Conservation (phyloP, 73 alveolate species). For the Symbiodinium natans region DNA sequence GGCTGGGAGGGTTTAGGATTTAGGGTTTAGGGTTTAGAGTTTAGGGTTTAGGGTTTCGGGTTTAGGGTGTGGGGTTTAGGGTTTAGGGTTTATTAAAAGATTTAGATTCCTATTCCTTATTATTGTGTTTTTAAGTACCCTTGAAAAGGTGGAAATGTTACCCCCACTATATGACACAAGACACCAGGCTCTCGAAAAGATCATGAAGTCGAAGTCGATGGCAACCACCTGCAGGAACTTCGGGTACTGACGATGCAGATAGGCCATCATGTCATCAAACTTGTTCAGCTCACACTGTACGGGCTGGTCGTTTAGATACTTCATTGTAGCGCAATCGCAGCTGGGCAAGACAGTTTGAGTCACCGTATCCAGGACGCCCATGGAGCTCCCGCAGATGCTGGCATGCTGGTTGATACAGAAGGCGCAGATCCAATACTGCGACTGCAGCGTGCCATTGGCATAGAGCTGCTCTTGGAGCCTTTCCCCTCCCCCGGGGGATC, state of each 20-base stretch:
- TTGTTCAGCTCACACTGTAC: slow-evolving; percentile 6
- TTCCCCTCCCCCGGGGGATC: not conserved
- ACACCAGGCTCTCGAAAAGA: not conserved
- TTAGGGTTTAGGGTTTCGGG: no score
- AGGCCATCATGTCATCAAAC: not conserved
- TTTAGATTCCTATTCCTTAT: no score
- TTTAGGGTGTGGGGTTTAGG: no score
- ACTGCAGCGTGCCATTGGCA: not conserved
- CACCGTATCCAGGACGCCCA: slow-evolving; percentile 37
- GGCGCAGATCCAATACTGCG: slow-evolving; percentile 79
- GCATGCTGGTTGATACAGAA: slow-evolving; percentile 69
- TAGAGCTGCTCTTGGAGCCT: not conserved
- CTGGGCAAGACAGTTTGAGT: slow-evolving; percentile 11
- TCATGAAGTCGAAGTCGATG: not conserved
- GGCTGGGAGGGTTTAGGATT: no score
- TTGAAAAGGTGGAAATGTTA: not conserved
- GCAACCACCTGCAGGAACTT: not conserved
- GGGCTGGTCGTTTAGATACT: slow-evolving; percentile 33
- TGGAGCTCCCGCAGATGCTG: slow-evolving; percentile 57
- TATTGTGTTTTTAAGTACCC: not conserved
- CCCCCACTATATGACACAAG: not conserved
- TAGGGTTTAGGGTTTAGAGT: no score
- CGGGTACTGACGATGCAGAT: not conserved
- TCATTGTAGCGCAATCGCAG: slow-evolving; percentile 49
- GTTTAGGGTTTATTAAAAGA: no score